These are phyloP conservation scores for Piper longum DNA, from an alignment of 164 flowering plant species.

Conservation along the genomic window DNA sequence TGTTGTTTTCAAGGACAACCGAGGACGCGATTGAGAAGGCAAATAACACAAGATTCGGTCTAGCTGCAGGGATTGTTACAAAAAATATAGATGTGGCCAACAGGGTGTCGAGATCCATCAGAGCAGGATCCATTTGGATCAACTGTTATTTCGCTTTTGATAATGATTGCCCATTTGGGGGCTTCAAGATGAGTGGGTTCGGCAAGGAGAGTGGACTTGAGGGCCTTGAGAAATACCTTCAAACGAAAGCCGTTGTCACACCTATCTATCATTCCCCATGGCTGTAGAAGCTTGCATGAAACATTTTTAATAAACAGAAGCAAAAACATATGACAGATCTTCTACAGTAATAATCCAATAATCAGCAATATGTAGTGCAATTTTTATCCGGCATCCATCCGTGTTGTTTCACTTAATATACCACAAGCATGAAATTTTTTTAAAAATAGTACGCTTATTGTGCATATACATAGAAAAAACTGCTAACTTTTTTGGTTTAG, in stretches of 20 bases:
- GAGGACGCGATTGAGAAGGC: conserved; percentile 57
- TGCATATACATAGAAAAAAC: too few relatives aligned
- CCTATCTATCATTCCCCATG: conserved; percentile 34
- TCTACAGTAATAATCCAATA: too few relatives aligned
- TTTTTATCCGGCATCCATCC: too few relatives aligned
- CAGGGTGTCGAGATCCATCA: conserved; percentile 60
- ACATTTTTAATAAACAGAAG: too few relatives aligned
- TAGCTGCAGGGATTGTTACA: conserved; percentile 67
- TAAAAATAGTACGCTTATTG: too few relatives aligned
- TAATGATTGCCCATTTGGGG: conserved; percentile 47
- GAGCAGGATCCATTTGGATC: conserved; percentile 62
- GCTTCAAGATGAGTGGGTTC: conserved; percentile 57
- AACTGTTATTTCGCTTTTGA: conserved; percentile 59
- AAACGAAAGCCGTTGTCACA: conserved; percentile 56
- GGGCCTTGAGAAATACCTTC: conserved; percentile 51
- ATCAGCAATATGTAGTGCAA: too few relatives aligned
- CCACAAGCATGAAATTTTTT: too few relatives aligned
- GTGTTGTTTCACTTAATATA: too few relatives aligned
- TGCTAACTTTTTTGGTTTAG: too few relatives aligned
- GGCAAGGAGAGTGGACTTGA: conserved; percentile 36
- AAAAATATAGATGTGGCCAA: conserved; percentile 48
- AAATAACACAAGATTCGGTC: conserved; percentile 56
- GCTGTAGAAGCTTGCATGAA: too few relatives aligned
- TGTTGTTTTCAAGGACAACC: conserved; percentile 27
- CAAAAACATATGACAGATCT: too few relatives aligned